A percentile compares a stretch with the other conserved stretches of the same genome.
These are phyloP conservation scores for Oryza glumipatula DNA, from an alignment of 176 grass and related monocot species.

Conservation along the genomic window DNA sequence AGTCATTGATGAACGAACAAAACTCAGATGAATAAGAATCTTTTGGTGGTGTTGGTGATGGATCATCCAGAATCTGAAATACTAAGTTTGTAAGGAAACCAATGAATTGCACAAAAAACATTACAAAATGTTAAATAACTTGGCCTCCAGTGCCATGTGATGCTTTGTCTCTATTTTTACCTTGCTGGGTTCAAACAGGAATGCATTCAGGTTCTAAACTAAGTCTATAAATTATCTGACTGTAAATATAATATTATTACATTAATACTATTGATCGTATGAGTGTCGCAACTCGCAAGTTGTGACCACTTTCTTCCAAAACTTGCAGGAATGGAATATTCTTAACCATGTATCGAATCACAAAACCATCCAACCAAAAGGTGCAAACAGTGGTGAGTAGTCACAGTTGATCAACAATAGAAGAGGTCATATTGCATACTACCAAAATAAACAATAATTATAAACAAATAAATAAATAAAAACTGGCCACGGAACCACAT, in stretches of 20 bases:
- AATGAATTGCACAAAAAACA: conserved; percentile 19
- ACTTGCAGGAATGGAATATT: conserved; percentile 3
- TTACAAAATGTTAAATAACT: background rate
- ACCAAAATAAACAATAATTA: conserved; percentile 4
- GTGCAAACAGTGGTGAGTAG: background rate
- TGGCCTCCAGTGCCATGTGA: background rate
- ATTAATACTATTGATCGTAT: background rate
- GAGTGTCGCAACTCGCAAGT: no score
- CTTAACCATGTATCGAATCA: background rate
- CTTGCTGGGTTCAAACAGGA: background rate
- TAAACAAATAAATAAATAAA: conserved; percentile 11
- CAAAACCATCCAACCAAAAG: background rate
- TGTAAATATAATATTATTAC: background rate
- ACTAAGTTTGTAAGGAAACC: conserved; percentile 26
- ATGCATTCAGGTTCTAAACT: no score
- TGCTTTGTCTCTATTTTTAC: background rate
- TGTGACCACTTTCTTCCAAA: background rate
- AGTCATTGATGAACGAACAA: conserved; percentile 86
- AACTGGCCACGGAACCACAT: background rate
- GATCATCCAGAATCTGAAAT: conserved; percentile 86
- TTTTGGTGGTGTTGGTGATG: conserved; percentile 75
- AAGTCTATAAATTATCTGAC: background rate
- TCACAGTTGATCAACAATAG: background rate
- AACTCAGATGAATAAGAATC: conserved; percentile 78
- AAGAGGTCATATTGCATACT: conserved; percentile 21